Conservation (phyloP, 78 protist species). For the Dictyostelium capitatum region DNA sequence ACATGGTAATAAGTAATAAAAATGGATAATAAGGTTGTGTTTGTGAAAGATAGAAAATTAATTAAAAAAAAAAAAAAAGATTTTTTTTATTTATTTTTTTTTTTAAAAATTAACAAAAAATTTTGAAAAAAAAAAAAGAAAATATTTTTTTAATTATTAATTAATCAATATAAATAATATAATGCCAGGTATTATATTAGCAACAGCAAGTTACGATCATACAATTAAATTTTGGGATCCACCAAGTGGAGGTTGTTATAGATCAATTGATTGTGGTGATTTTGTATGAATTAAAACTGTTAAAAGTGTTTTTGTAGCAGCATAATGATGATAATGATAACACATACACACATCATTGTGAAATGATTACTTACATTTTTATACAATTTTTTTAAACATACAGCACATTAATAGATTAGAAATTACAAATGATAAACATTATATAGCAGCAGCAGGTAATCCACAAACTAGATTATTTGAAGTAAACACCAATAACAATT, state of each 20-base stretch:
- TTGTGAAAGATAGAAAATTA: no score
- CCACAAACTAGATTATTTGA: conserved; percentile 92
- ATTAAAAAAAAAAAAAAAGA: neutral
- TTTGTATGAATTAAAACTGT: conserved; percentile 83
- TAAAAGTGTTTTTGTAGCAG: no score
- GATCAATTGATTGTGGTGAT: conserved; percentile 94
- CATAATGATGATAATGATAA: no score
- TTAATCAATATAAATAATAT: neutral
- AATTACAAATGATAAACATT: conserved; percentile 92
- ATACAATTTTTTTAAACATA: no score
- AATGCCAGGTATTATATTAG: conserved; percentile 87
- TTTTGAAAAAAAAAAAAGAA: neutral
- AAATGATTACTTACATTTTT: neutral
- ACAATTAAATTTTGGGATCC: conserved; percentile 99
- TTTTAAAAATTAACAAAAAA: neutral
- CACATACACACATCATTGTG: conserved; percentile 2
- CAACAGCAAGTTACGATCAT: conserved; percentile 98
- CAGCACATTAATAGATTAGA: conserved; percentile 95
- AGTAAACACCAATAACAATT: conserved; percentile 55
- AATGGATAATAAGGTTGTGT: no score
- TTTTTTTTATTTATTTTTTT: conserved; percentile 4
- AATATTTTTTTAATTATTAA: neutral
- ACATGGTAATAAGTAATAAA: no score
- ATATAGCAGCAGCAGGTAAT: conserved; percentile 97
- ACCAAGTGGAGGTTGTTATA: conserved; percentile 91